A percentile compares a stretch with the other conserved stretches of the same genome.
Evolutionary conservation across 495 filamentous ascomycete genomes (phyloP).

Genomic region (Podospora sp.): DNA sequence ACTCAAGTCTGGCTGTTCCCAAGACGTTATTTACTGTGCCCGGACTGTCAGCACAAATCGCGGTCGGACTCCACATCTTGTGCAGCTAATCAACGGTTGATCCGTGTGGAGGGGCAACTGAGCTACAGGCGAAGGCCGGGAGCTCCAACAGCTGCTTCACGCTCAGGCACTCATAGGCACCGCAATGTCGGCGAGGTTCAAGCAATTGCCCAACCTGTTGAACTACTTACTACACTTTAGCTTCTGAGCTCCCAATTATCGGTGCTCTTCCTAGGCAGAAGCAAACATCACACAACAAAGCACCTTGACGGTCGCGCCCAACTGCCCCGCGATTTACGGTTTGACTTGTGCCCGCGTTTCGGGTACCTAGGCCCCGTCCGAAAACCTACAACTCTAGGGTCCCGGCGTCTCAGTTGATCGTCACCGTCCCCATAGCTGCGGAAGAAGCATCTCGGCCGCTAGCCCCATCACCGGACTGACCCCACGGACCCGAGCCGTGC

Average conservation of each 20-base stretch:
- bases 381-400: background rate
- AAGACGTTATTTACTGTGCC: background rate
- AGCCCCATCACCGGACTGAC: background rate
- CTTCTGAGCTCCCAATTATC: background rate
- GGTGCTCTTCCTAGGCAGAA: background rate
- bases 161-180: background rate
- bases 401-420: background rate
- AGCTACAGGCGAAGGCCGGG: background rate
- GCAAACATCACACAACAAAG: background rate
- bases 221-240: background rate
- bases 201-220: background rate
- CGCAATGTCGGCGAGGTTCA: background rate
- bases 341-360: no score
- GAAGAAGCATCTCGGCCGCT: background rate
- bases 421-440: background rate
- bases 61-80: background rate
- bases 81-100: conserved; percentile 3
- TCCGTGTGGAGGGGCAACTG: conserved; percentile 1
- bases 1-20: no score
- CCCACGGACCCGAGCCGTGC: background rate
- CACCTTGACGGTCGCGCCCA: background rate
- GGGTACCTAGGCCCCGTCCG: no score
- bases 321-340: background rate
- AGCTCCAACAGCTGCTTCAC: background rate
- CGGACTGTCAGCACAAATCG: background rate